Percentiles rank a stretch among this genome's conserved stretches.
Conservation (phyloP, 1,139 yeast genomes). For the Candida sanyaensis region DNA sequence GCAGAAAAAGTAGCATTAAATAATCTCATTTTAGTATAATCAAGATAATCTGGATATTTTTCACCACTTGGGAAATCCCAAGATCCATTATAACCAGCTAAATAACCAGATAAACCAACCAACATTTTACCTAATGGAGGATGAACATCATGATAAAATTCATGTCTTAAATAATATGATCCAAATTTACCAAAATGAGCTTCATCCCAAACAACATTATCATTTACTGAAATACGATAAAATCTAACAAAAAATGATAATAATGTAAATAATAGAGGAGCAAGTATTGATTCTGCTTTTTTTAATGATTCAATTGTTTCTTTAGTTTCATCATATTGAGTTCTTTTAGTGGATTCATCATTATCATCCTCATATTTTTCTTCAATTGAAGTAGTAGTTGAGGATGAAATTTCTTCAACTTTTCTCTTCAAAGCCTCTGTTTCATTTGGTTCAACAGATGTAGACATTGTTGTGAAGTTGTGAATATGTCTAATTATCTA, state of each 20-base stretch:
- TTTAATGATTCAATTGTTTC: constrained; percentile 33
- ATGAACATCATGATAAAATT: constrained; percentile 96
- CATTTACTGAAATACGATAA: constrained; percentile 52
- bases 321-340: constrained; percentile 30
- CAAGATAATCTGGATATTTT: constrained; percentile 80
- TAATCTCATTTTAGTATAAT: constrained; percentile 88
- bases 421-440: constrained; percentile 19
- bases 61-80: constrained; percentile 93
- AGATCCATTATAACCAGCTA: constrained; percentile 94
- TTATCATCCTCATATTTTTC: constrained; percentile 13
- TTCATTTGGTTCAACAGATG: constrained; percentile 26
- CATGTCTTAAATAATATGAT: constrained; percentile 87
- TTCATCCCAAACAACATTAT: constrained; percentile 64
- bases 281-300: constrained; percentile 37
- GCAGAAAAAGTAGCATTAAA: constrained; percentile 93
- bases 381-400: constrained; percentile 9
- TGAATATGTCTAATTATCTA: neutral
- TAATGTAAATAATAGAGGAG: constrained; percentile 50
- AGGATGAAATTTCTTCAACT: constrained; percentile 1
- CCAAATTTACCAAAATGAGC: constrained; percentile 93
- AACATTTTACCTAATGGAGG: constrained; percentile 99
- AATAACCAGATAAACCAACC: constrained; percentile 89
- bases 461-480: constrained; percentile 21
- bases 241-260: constrained; percentile 53
- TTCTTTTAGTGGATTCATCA: constrained; percentile 26